Conservation (phyloP, 2,329 filamentous ascomycete genomes). For the Cercospora sp. region DNA sequence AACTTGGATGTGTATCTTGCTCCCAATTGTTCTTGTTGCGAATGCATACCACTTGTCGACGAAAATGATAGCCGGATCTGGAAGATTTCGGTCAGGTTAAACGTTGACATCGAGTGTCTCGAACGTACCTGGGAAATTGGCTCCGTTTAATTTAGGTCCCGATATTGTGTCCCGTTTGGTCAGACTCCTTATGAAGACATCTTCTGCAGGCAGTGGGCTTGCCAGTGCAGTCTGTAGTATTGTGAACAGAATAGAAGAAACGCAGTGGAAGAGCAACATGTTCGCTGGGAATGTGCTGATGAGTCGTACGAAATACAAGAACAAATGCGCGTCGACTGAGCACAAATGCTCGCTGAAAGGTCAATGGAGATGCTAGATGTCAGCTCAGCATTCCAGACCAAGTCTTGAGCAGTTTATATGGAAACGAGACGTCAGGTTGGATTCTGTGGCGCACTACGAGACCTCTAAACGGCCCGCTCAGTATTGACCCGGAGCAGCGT, state of each 20-base stretch:
- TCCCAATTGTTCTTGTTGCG: conserved; percentile 42
- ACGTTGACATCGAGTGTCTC: not conserved
- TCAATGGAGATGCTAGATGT: not conserved
- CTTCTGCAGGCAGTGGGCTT: not conserved
- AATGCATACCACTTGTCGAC: conserved; percentile 44
- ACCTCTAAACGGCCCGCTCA: not conserved
- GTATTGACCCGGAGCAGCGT: not conserved
- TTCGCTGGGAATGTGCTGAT: not conserved
- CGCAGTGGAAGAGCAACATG: not conserved
- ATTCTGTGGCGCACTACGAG: not conserved
- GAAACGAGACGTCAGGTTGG: not conserved
- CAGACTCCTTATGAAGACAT: not conserved
- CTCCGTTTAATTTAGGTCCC: conserved; percentile 34
- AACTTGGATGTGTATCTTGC: conserved; percentile 42
- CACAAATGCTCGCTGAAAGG: not conserved
- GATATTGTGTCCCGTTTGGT: conserved; percentile 18
- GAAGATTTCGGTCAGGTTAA: conserved; percentile 29
- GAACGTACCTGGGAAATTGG: conserved; percentile 51
- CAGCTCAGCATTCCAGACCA: not conserved
- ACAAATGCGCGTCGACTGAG: not conserved
- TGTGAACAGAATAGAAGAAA: not conserved
- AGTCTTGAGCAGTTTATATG: not conserved
- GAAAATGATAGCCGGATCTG: conserved; percentile 41
- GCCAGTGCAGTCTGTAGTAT: not conserved
- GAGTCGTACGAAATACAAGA: not conserved